phyloP scores from a whole-genome alignment of 257 asterid genomes.

The Jasminum sambac region DNA sequence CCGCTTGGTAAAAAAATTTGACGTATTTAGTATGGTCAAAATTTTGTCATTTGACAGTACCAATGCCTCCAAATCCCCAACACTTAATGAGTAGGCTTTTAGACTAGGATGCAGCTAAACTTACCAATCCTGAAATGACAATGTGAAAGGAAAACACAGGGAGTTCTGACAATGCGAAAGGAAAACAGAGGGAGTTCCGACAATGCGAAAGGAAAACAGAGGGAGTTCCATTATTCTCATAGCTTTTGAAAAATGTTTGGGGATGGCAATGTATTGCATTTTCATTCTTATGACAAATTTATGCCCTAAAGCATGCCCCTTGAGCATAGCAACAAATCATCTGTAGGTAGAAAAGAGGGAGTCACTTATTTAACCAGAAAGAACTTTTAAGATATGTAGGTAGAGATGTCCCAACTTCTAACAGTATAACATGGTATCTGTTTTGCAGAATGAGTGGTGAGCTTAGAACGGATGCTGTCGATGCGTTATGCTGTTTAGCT shows the following conservation, averaged over 20 bases:
- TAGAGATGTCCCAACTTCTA: conserved; percentile 11
- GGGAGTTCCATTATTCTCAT: not conserved
- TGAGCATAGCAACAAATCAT: not conserved
- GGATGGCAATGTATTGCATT: not conserved
- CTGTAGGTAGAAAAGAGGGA: not conserved
- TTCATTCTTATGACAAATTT: not conserved
- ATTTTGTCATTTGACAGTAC: too few relatives aligned
- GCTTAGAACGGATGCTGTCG: conserved; percentile 87
- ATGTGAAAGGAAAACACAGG: too few relatives aligned
- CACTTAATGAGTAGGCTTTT: not conserved
- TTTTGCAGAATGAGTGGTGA: conserved; percentile 83
- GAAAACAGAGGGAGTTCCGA: not conserved
- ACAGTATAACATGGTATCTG: conserved; percentile 18
- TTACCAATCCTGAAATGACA: not conserved
- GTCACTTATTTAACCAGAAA: not conserved
- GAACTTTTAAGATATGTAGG: not conserved
- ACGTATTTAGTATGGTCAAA: too few relatives aligned
- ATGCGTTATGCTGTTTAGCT: conserved; percentile 94
- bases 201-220: not conserved
- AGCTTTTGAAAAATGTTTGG: not conserved
- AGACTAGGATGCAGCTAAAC: not conserved
- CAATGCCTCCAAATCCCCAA: not conserved
- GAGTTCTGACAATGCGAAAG: not conserved
- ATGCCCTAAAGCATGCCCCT: not conserved
- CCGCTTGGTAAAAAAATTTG: too few relatives aligned